Percentiles rank a stretch among this genome's conserved stretches.
These are phyloP conservation scores for Malassezia caprae DNA, from an alignment of 1,284 basidiomycete species.

Conservation along the genomic window DNA sequence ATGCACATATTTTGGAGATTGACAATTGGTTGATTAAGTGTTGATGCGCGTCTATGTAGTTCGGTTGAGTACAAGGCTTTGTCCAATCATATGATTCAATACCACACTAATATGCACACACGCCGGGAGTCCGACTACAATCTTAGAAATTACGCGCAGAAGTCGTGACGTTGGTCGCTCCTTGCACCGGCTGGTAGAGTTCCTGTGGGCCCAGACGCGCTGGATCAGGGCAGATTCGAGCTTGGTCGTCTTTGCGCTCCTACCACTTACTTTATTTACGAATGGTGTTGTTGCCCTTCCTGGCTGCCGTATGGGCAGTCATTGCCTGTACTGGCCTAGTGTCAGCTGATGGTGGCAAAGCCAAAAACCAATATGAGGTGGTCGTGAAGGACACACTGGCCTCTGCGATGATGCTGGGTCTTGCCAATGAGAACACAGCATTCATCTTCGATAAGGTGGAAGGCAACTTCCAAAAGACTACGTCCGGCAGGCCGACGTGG, in stretches of 20 bases:
- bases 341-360: neutral
- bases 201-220: neutral
- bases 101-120: neutral
- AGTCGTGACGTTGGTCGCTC: neutral
- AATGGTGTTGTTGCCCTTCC: neutral
- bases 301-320: neutral
- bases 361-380: conserved; percentile 31
- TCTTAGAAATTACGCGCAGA: neutral
- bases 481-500: conserved; percentile 36
- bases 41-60: neutral
- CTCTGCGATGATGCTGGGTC: conserved; percentile 47
- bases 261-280: neutral
- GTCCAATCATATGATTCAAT: neutral
- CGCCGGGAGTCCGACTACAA: neutral
- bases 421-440: conserved; percentile 42
- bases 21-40: neutral
- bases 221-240: neutral
- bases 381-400: conserved; percentile 36
- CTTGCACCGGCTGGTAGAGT: neutral
- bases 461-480: conserved; percentile 35
- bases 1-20: neutral
- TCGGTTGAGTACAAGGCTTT: neutral
- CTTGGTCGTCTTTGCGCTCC: neutral
- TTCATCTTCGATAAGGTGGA: conserved; percentile 50
- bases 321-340: neutral